A percentile compares a stretch with the other conserved stretches of the same genome.
phyloP scores from a whole-genome alignment of 257 asterid genomes.

The Osmanthus fragrans region DNA sequence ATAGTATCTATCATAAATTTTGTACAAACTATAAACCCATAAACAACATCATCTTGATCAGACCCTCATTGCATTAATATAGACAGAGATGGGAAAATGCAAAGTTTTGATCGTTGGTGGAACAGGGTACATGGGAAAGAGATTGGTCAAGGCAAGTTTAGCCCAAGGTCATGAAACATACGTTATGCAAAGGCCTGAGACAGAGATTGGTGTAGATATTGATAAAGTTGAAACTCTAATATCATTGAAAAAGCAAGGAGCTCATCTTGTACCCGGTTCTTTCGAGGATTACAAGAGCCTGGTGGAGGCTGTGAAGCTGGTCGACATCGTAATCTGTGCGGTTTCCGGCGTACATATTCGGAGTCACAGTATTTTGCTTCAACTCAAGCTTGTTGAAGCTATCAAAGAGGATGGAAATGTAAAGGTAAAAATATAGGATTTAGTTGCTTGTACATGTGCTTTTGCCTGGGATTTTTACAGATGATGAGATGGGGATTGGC shows the following conservation, averaged over 20 bases:
- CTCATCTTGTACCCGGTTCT: constrained; percentile 22
- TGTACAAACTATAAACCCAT: background rate
- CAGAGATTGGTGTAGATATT: constrained; percentile 21
- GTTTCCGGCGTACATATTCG: constrained; percentile 35
- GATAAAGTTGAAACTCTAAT: constrained; percentile 26
- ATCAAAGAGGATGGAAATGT: constrained; percentile 29
- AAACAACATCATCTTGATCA: background rate
- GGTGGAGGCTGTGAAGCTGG: constrained; percentile 27
- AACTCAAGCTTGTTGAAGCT: constrained; percentile 23
- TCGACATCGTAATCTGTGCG: constrained; percentile 29
- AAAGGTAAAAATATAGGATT: constrained; percentile 16
- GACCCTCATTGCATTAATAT: background rate
- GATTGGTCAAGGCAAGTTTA: constrained; percentile 9
- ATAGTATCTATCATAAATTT: background rate
- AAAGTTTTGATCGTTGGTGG: background rate
- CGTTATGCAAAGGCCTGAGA: background rate
- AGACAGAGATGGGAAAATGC: background rate
- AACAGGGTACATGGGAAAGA: background rate
- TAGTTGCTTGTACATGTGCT: too few species aligned
- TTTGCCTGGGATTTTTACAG: too few species aligned
- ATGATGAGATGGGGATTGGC: too few species aligned
- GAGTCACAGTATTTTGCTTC: constrained; percentile 29
- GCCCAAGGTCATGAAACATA: background rate
- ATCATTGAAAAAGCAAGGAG: constrained; percentile 27
- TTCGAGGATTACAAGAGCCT: constrained; percentile 25